Evolutionary conservation across 2,329 filamentous ascomycete genomes (phyloP), one percentile per base, ranked within the genome.

Genomic region (Pseudogymnoascus sp.): DNA sequence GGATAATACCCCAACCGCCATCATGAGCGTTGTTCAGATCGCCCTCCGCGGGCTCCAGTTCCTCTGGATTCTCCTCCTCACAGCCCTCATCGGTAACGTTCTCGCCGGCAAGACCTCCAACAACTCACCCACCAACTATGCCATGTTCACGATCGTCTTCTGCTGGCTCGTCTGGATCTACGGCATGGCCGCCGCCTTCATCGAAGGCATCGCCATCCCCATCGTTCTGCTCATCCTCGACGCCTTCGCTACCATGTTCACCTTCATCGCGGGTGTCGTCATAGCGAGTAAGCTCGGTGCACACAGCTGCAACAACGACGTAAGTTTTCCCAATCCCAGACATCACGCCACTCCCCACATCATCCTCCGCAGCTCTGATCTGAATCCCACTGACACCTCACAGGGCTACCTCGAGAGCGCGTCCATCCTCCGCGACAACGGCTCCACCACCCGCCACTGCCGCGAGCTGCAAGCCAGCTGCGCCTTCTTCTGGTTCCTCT

Each of bases 401-500:
- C 65, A 81, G 80, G 66, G 65, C 40, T 79, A 78, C 69, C 76
- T 77, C 47, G 51, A 63, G n/a, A 68, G 68, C 69, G 81, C 82
- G 74, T 82, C 80, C 76, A 84, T 90, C 72, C 86, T 80, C 26
- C 88, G 81, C n/a, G 37, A 18, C 26, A 71, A 72, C 73, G 86
- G 86, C 64, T 86, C 85, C 54, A 65, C 67, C 66, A 73, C 87
- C 74, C 85, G 87, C 78, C 83, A 88, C 68, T 93, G 90, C 77
- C 86, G 84, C 67, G 85, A 91, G 76, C 83, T 90, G 14, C 89
- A 93, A 77, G 89, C 89, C 39, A 83, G 83, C 66, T 85, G 83
- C 36, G 88, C 84, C 39, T 93, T 93, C 77, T 81, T 91, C 76
- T 93, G 88, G 88, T 92, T 93, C 77, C 82, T 90, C 60, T 90